Evolutionary conservation across 306 rosid genomes (phyloP).

Genomic region (Abrus precatorius): DNA sequence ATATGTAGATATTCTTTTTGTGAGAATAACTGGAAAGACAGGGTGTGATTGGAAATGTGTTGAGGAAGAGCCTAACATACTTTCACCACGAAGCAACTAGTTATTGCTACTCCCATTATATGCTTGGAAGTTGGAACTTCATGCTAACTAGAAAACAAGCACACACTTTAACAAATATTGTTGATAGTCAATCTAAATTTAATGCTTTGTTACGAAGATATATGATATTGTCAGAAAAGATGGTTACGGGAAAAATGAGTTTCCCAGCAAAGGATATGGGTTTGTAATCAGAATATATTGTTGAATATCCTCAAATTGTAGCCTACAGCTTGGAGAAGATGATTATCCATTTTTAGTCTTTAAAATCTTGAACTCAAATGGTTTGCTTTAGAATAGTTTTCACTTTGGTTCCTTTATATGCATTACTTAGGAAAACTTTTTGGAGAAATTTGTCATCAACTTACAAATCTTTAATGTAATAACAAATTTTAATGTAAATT

Average conservation of each 20-base stretch:
- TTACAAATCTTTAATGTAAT: background rate
- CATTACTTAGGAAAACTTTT: background rate
- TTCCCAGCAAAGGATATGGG: constrained; percentile 43
- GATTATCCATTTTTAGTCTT: constrained; percentile 14
- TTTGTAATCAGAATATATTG: background rate
- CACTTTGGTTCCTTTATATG: background rate
- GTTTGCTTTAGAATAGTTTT: background rate
- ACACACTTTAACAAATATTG: no score
- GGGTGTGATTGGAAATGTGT: no score
- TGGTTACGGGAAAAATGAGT: constrained; percentile 22
- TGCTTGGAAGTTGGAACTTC: no score
- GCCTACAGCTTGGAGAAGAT: constrained; percentile 48
- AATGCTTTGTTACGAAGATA: no score
- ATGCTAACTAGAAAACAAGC: no score
- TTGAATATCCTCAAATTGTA: background rate
- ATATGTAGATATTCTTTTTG: no score
- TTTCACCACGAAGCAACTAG: no score
- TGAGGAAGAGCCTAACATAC: no score
- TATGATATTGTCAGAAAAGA: constrained; percentile 36
- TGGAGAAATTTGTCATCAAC: background rate
- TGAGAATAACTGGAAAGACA: no score
- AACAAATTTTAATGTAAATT: no score
- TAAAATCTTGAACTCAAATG: constrained; percentile 24
- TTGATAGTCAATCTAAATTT: no score
- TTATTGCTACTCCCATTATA: no score